A percentile compares a stretch with the other conserved stretches of the same genome.
Conservation (phyloP, 768 basidiomycete species). For the Russula griseocarnosa region DNA sequence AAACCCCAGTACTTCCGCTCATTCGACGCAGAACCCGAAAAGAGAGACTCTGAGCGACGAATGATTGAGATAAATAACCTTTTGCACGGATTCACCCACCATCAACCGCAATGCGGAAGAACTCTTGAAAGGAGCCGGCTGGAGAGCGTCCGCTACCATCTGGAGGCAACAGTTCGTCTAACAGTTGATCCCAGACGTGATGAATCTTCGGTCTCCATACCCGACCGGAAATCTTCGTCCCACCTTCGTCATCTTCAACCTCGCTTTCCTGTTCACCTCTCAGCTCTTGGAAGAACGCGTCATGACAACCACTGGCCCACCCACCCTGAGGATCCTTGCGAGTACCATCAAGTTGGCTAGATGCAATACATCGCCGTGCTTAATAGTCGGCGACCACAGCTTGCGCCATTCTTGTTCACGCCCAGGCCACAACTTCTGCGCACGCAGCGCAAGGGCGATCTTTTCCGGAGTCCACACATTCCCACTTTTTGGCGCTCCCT, state of each 20-base stretch:
- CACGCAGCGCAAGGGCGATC: conserved; percentile 68
- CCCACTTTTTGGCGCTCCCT: conserved; percentile 28
- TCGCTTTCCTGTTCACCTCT: conserved; percentile 27
- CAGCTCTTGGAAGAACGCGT: background rate
- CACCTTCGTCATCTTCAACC: conserved; percentile 53
- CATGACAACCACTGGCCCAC: conserved; percentile 6
- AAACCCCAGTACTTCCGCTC: conserved; percentile 97
- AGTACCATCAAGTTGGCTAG: conserved; percentile 68
- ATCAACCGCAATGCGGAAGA: conserved; percentile 88
- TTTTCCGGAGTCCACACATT: conserved; percentile 83
- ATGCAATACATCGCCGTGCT: conserved; percentile 63
- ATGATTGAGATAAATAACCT: conserved; percentile 8
- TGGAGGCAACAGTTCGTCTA: conserved; percentile 66
- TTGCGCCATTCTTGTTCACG: conserved; percentile 57
- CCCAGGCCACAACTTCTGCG: conserved; percentile 58
- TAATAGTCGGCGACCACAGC: conserved; percentile 69
- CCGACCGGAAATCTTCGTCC: conserved; percentile 48
- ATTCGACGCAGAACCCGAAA: conserved; percentile 75
- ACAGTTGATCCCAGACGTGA: conserved; percentile 83
- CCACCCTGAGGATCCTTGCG: conserved; percentile 76
- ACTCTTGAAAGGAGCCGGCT: conserved; percentile 78
- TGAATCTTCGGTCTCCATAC: conserved; percentile 89
- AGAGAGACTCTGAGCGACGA: conserved; percentile 65
- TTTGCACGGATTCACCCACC: conserved; percentile 46
- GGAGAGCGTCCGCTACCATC: conserved; percentile 36